Evolutionary conservation across 2,329 filamentous ascomycete species (phyloP).

Genomic region (Colletotrichum tabaci): DNA sequence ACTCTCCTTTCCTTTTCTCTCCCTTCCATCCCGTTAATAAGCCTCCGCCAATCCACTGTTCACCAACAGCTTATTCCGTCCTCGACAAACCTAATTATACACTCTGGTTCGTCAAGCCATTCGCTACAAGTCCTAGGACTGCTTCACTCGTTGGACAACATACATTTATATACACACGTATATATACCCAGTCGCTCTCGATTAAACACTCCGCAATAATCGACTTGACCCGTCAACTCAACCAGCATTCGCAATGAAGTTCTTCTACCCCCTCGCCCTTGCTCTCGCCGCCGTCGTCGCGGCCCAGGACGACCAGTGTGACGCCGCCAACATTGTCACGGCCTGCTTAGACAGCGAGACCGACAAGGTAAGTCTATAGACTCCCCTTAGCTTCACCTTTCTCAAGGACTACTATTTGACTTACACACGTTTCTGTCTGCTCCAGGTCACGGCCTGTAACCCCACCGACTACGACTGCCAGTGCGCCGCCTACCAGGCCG

Average conservation of each 20-base stretch:
- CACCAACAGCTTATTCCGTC: constrained; percentile 30
- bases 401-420: neutral
- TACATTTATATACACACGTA: neutral
- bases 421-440: neutral
- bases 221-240: constrained; percentile 4
- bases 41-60: constrained; percentile 36
- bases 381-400: neutral
- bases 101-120: constrained; percentile 35
- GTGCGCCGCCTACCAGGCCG: constrained; percentile 60
- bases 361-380: constrained; percentile 50
- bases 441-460: constrained; percentile 55
- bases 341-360: constrained; percentile 59
- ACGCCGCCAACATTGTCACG: constrained; percentile 63
- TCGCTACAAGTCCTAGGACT: constrained; percentile 35
- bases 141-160: constrained; percentile 31
- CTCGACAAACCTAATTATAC: constrained; percentile 23
- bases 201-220: constrained; percentile 4
- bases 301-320: constrained; percentile 53
- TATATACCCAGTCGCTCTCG: constrained; percentile 12
- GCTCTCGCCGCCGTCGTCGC: constrained; percentile 50
- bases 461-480: constrained; percentile 62
- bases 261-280: constrained; percentile 58
- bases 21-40: constrained; percentile 36
- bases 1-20: constrained; percentile 1
- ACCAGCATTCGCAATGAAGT: constrained; percentile 59